Conservation (phyloP, 2,329 filamentous ascomycete genomes). For the Colletotrichum trifolii region DNA sequence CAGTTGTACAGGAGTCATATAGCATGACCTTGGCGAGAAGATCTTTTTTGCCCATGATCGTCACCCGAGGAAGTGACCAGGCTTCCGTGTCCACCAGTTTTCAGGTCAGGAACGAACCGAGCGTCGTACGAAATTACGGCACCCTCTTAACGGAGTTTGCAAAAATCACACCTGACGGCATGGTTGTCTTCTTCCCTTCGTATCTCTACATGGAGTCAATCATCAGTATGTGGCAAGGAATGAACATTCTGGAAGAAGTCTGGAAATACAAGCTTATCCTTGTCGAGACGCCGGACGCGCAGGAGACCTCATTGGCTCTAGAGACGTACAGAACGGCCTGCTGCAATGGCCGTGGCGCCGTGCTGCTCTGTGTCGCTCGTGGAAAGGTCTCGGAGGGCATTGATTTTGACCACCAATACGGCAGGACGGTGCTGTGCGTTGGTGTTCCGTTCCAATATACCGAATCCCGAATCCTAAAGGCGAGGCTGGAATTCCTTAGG, state of each 20-base stretch:
- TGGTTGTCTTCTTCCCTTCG: conserved; percentile 99
- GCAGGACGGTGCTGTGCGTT: conserved; percentile 93
- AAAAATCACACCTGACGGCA: conserved; percentile 93
- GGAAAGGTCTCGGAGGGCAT: conserved; percentile 98
- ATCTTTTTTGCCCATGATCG: conserved; percentile 98
- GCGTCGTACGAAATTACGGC: conserved; percentile 97
- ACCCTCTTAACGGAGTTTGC: conserved; percentile 94
- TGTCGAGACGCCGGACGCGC: conserved; percentile 96
- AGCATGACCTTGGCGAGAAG: conserved; percentile 93
- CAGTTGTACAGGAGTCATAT: conserved; percentile 96
- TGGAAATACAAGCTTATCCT: conserved; percentile 99
- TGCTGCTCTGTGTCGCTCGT: conserved; percentile 93
- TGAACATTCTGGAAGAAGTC: conserved; percentile 96
- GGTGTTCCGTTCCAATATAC: conserved; percentile 99
- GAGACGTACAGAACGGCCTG: conserved; percentile 98
- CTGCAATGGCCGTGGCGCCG: conserved; percentile 93
- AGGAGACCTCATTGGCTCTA: conserved; percentile 94
- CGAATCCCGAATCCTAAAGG: conserved; percentile 95
- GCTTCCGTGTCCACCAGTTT: conserved; percentile 93
- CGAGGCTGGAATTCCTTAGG: conserved; percentile 92
- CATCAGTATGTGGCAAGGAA: conserved; percentile 99
- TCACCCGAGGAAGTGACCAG: conserved; percentile 94
- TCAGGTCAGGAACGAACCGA: conserved; percentile 93
- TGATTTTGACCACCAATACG: conserved; percentile 99
- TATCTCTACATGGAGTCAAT: conserved; percentile 99